Evolutionary conservation across 352 stramenopile genomes (phyloP).

Genomic region (Pythium coloratum): DNA sequence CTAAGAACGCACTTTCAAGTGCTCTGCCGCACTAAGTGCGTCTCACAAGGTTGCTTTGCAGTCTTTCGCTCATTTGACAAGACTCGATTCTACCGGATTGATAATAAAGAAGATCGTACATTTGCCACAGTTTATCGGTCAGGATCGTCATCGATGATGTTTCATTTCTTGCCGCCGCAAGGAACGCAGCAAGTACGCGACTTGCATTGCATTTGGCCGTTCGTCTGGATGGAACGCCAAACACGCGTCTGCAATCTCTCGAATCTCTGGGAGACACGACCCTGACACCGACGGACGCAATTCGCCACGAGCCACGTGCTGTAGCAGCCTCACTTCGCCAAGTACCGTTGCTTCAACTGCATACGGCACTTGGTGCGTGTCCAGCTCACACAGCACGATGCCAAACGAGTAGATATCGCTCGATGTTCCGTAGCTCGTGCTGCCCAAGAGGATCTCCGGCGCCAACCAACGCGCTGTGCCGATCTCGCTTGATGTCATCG

Average conservation of each 20-base stretch:
- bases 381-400: neutral
- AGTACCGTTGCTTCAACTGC: neutral
- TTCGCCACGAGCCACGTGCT: neutral
- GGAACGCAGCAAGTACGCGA: neutral
- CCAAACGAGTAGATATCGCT: constrained; percentile 1
- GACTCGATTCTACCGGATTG: too few relatives aligned
- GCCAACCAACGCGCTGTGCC: neutral
- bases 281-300: neutral
- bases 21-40: too few relatives aligned
- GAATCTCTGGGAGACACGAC: neutral
- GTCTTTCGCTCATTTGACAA: too few relatives aligned
- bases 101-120: too few relatives aligned
- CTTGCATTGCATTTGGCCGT: neutral
- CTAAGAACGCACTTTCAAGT: too few relatives aligned
- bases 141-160: too few relatives aligned
- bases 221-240: neutral
- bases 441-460: neutral
- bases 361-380: neutral
- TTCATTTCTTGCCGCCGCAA: neutral
- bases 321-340: neutral
- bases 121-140: too few relatives aligned
- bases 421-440: neutral
- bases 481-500: neutral
- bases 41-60: too few relatives aligned
- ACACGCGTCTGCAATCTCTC: neutral